Conservation (phyloP, 2,329 filamentous ascomycete genomes). For the Clonostachys sp. region DNA sequence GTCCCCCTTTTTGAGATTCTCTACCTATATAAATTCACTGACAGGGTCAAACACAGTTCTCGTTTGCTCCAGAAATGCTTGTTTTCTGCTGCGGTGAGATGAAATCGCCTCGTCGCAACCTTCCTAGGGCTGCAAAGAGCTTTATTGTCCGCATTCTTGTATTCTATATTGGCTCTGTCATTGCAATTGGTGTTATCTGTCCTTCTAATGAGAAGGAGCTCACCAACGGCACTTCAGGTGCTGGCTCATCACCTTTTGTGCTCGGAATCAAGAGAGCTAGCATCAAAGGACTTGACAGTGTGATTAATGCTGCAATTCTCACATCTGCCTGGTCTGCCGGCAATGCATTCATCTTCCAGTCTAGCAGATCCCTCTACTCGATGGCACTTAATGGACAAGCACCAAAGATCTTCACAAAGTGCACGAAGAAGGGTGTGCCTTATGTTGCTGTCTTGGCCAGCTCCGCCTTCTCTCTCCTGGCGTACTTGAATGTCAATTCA, state of each 20-base stretch:
- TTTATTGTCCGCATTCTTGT: constrained; percentile 47
- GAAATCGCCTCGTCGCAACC: constrained; percentile 35
- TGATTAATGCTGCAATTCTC: constrained; percentile 59
- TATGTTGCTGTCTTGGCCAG: constrained; percentile 5
- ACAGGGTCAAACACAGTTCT: constrained; percentile 50
- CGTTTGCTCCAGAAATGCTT: constrained; percentile 39
- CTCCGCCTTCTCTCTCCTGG: constrained; percentile 47
- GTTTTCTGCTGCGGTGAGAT: constrained; percentile 47
- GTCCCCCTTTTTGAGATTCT: neutral
- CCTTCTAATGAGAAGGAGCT: constrained; percentile 23
- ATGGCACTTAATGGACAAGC: constrained; percentile 49
- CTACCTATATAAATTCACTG: constrained; percentile 36
- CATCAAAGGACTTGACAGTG: constrained; percentile 53
- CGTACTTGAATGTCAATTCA: constrained; percentile 53
- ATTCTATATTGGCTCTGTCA: constrained; percentile 44
- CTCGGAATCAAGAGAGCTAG: constrained; percentile 59
- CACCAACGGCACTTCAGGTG: constrained; percentile 18
- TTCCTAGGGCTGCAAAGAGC: constrained; percentile 44
- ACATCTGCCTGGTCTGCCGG: constrained; percentile 39
- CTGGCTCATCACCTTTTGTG: constrained; percentile 53
- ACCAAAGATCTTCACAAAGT: constrained; percentile 20
- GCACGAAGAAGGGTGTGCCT: constrained; percentile 15
- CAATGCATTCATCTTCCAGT: constrained; percentile 55
- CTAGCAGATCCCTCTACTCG: constrained; percentile 49
- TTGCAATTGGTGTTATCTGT: constrained; percentile 21